phyloP scores from a whole-genome alignment of 228 moss, liverwort and hornwort species.

The Sphagnum magellanicum region DNA sequence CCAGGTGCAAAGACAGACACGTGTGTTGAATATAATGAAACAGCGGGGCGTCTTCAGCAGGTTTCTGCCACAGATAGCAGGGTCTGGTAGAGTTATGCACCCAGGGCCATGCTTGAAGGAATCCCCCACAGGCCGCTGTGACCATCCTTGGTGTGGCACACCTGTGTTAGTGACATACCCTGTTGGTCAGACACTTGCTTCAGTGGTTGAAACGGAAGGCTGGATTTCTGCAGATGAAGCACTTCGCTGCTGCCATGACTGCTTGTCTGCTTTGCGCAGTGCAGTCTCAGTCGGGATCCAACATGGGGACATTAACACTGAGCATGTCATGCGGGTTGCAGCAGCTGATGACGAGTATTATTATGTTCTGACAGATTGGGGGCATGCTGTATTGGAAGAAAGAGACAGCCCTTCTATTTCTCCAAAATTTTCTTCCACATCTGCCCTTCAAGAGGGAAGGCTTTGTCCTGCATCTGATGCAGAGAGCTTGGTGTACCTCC shows the following conservation, averaged over 20 bases:
- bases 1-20: conserved; percentile 92
- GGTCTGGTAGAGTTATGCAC: conserved; percentile 97
- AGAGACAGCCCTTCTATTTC: conserved; percentile 88
- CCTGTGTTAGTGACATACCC: conserved; percentile 95
- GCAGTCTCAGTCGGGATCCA: conserved; percentile 77
- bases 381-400: conserved; percentile 92
- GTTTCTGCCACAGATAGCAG: conserved; percentile 83
- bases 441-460: conserved; percentile 88
- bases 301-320: conserved; percentile 94
- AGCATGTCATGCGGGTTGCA: conserved; percentile 90
- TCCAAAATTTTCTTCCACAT: conserved; percentile 89
- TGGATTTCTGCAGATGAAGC: conserved; percentile 84
- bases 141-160: conserved; percentile 98
- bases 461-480: conserved; percentile 95
- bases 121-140: conserved; percentile 86
- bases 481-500: conserved; percentile 91
- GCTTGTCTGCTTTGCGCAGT: conserved; percentile 85
- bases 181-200: conserved; percentile 78
- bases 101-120: conserved; percentile 93
- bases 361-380: conserved; percentile 90
- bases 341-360: conserved; percentile 87
- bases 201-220: conserved; percentile 84
- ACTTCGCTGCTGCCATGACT: conserved; percentile 88
- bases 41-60: conserved; percentile 83
- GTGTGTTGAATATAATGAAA: conserved; percentile 91